Evolutionary conservation across 78 protist genomes (phyloP), one percentile per base, ranked within the genome.

Genomic region (Diacronema lutheri): DNA sequence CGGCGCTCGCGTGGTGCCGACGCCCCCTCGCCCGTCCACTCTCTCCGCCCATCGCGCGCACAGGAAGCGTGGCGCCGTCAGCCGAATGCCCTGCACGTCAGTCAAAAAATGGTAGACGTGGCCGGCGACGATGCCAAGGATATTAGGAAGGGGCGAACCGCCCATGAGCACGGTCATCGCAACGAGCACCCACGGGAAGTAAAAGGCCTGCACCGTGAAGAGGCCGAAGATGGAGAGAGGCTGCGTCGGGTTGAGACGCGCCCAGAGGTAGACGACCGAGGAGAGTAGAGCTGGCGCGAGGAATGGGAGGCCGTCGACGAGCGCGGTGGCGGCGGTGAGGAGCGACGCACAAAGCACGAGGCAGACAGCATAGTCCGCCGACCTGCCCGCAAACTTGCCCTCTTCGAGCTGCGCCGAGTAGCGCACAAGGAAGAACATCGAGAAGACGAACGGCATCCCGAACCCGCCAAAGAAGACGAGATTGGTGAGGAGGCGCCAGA

Each of bases 211-310:
- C 55, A 89, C 86, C 66, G 37, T 72, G 85, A 89, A 81, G 38
- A 89, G 68, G 31, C 88, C 89, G 12, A 89, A 37, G 64, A 89
- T 46, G 65, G 37, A 50, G 80, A 89, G 55, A 26, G 35, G 89
- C 64, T 26, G 37, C 33, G 61, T 21, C 14, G 71, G 41, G 40
- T 26, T 44, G 26, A 44, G 69, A 0, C 87, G 83, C 1, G 46
- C 33, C 92, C 92, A 89, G 33, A 89, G 71, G 69, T 89, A 89
- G 11, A 85, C 89, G 55, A 89, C 71, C 86, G 79, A 60, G 41
- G 65, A 81, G 19, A 86, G 80, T 26, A 89, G 73, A 12, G 87
- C 61, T 26, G n/a, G 62, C 41, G 89, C 86, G 25, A 89, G 86
- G 56, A 84, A 89, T 4, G 64, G 69, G 37, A 78, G 31, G 46